Evolutionary conservation across 768 basidiomycete species (phyloP).

Genomic region (Mycena galericulata): DNA sequence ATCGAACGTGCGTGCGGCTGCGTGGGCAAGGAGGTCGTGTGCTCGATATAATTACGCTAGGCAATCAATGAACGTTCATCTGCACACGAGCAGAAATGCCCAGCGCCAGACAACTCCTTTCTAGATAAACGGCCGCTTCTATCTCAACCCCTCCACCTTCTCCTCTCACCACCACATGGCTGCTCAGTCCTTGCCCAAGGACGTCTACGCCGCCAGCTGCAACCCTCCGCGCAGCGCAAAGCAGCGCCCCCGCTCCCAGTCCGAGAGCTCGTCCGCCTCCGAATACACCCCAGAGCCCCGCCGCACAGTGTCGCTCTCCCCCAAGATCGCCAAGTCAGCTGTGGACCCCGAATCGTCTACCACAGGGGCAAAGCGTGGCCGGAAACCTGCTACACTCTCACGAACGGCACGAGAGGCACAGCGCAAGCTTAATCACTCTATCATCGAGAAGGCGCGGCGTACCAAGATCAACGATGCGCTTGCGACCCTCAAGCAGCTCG

Average conservation of each 20-base stretch:
- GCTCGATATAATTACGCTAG: constrained; percentile 2
- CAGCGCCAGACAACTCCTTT: neutral
- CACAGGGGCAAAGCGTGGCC: constrained; percentile 68
- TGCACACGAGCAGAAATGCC: constrained; percentile 27
- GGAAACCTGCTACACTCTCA: constrained; percentile 79
- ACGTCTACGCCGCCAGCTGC: constrained; percentile 32
- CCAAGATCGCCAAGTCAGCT: constrained; percentile 40
- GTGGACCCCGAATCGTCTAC: constrained; percentile 39
- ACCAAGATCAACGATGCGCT: constrained; percentile 97
- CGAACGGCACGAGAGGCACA: constrained; percentile 86
- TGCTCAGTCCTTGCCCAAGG: constrained; percentile 13
- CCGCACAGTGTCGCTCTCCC: constrained; percentile 28
- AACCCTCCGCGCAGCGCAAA: constrained; percentile 33
- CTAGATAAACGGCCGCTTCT: constrained; percentile 26
- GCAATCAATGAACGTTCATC: too few relatives aligned
- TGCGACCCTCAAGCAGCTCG: constrained; percentile 78
- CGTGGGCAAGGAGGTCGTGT: neutral
- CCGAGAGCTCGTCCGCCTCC: constrained; percentile 68
- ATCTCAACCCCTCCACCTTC: neutral
- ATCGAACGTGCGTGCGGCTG: constrained; percentile 19
- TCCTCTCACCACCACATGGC: neutral
- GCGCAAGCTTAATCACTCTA: constrained; percentile 92
- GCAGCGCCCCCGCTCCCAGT: constrained; percentile 43
- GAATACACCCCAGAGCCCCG: constrained; percentile 51
- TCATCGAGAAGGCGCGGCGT: constrained; percentile 93